Percentiles rank a stretch among this genome's conserved stretches.
phyloP scores from a whole-genome alignment of 2,329 filamentous ascomycete genomes.

The Penicillium sp. region DNA sequence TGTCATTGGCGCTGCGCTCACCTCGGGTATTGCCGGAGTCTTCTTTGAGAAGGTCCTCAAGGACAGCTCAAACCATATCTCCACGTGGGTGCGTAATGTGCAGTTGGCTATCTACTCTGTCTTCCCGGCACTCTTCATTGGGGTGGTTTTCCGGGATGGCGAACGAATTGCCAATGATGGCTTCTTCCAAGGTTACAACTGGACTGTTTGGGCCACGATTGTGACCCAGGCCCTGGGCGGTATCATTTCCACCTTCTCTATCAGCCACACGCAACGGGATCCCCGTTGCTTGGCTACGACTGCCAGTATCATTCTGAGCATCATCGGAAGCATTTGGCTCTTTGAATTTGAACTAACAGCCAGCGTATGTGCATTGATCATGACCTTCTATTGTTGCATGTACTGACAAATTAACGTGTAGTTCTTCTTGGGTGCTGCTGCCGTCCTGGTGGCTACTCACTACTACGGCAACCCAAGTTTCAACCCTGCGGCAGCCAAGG shows the following conservation, averaged over 20 bases:
- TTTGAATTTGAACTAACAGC: constrained; percentile 76
- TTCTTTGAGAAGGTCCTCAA: constrained; percentile 80
- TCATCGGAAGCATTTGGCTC: constrained; percentile 79
- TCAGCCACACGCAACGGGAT: constrained; percentile 85
- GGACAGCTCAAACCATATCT: constrained; percentile 72
- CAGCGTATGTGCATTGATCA: constrained; percentile 61
- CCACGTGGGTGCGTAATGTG: constrained; percentile 91
- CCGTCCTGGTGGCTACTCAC: constrained; percentile 82
- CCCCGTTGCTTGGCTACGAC: constrained; percentile 92
- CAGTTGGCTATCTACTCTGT: constrained; percentile 94
- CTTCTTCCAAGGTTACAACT: constrained; percentile 94
- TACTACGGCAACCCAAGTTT: constrained; percentile 68
- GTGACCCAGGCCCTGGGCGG: constrained; percentile 80
- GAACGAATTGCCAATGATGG: constrained; percentile 78
- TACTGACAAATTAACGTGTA: constrained; percentile 42
- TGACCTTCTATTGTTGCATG: neutral
- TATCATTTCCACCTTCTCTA: constrained; percentile 77
- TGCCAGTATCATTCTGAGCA: constrained; percentile 86
- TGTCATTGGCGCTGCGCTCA: constrained; percentile 73
- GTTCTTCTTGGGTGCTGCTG: constrained; percentile 78
- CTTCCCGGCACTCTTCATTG: constrained; percentile 83
- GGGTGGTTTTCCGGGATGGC: constrained; percentile 84
- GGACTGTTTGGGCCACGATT: constrained; percentile 85
- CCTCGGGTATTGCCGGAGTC: constrained; percentile 80
- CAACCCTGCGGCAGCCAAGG: constrained; percentile 22